Conservation (phyloP, 306 rosid species). For the Begonia loranthoides region DNA sequence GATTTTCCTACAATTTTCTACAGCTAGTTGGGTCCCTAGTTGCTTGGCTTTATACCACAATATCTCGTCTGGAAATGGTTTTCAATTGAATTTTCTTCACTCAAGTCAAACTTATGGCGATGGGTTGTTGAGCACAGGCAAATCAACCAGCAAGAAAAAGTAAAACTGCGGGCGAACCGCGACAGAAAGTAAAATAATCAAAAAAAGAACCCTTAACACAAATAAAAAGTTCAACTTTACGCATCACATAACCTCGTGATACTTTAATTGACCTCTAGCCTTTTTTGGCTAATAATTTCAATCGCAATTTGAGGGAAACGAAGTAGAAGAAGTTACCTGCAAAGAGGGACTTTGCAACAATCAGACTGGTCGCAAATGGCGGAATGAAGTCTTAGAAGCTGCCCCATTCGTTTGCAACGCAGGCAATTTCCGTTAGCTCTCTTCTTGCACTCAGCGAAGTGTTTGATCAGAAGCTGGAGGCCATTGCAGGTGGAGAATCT, state of each 20-base stretch:
- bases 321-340: constrained; percentile 39
- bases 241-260: neutral
- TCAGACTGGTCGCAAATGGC: constrained; percentile 52
- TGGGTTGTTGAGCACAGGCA: no score
- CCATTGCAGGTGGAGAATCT: constrained; percentile 64
- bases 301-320: neutral
- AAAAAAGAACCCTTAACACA: neutral
- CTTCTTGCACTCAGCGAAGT: constrained; percentile 52
- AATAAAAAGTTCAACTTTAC: neutral
- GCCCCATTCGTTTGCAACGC: constrained; percentile 94
- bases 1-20: no score
- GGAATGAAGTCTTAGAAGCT: constrained; percentile 69
- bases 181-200: no score
- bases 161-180: no score
- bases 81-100: no score
- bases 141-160: no score
- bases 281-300: neutral
- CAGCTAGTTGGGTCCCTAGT: no score
- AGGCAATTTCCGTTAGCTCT: constrained; percentile 49
- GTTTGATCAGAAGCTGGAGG: constrained; percentile 53
- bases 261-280: neutral
- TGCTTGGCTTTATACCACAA: no score
- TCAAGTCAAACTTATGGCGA: no score
- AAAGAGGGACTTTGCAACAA: constrained; percentile 84
- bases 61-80: no score